Evolutionary conservation across 1,284 basidiomycete genomes (phyloP).

Genomic region (Spongiforma sp.): DNA sequence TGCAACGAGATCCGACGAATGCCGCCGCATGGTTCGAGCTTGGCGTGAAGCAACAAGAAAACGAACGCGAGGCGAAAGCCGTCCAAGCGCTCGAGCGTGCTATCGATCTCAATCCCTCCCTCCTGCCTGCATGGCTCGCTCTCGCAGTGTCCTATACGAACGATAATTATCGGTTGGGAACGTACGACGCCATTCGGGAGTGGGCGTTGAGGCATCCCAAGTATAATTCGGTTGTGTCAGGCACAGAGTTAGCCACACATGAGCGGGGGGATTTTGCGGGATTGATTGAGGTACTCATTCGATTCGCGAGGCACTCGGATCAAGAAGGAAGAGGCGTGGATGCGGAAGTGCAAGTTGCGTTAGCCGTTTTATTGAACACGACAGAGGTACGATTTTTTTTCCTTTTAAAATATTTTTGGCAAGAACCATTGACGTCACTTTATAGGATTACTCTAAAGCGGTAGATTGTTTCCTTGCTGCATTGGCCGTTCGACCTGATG

Average conservation of each 20-base stretch:
- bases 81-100: constrained; percentile 87
- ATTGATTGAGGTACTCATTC: constrained; percentile 67
- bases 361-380: constrained; percentile 93
- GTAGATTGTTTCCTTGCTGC: constrained; percentile 96
- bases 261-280: constrained; percentile 50
- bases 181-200: constrained; percentile 80
- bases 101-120: constrained; percentile 78
- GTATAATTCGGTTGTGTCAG: constrained; percentile 47
- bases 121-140: constrained; percentile 88
- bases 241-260: constrained; percentile 38
- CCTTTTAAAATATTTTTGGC: background rate
- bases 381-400: constrained; percentile 65
- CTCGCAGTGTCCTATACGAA: constrained; percentile 94
- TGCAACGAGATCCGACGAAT: constrained; percentile 79
- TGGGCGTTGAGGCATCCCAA: constrained; percentile 63
- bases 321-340: constrained; percentile 55
- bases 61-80: constrained; percentile 93
- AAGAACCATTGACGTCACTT: background rate
- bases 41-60: constrained; percentile 98
- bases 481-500: constrained; percentile 85
- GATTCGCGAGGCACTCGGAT: constrained; percentile 63
- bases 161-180: constrained; percentile 76
- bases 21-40: constrained; percentile 89
- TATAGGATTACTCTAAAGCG: constrained; percentile 89
- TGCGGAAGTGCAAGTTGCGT: constrained; percentile 94